phyloP scores from a whole-genome alignment of 179 eudicot species.

The Camellia oleifera region DNA sequence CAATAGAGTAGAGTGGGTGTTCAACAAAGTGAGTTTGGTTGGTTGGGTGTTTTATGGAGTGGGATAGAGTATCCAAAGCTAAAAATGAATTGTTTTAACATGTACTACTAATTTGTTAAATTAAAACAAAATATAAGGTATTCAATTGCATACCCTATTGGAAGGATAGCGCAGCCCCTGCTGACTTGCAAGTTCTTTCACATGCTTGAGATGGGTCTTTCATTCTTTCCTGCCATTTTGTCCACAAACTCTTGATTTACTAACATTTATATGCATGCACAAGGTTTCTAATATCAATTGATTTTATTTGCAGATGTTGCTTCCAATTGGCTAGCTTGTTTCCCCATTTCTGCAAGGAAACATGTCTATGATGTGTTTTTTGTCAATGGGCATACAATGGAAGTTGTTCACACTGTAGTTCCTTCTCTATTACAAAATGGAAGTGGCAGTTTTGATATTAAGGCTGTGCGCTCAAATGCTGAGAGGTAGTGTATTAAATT shows the following conservation, averaged over 20 bases:
- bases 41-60: no score
- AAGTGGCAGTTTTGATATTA: conserved; percentile 32
- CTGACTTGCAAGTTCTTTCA: background rate
- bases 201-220: conserved; percentile 6
- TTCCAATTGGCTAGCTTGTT: conserved; percentile 76
- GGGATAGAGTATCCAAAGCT: no score
- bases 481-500: conserved; percentile 53
- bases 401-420: conserved; percentile 72
- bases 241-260: background rate
- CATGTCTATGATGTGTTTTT: conserved; percentile 84
- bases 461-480: conserved; percentile 60
- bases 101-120: no score
- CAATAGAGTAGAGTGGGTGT: no score
- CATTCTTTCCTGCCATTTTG: background rate
- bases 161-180: no score
- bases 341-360: conserved; percentile 73
- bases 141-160: no score
- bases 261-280: background rate
- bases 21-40: no score
- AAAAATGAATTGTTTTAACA: no score
- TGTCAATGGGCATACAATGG: conserved; percentile 45
- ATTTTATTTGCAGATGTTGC: conserved; percentile 72
- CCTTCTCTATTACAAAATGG: conserved; percentile 57
- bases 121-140: no score
- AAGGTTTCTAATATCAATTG: conserved; percentile 11